Conservation (phyloP, 108 stramenopile genomes). For the Cyclotella sp. region DNA sequence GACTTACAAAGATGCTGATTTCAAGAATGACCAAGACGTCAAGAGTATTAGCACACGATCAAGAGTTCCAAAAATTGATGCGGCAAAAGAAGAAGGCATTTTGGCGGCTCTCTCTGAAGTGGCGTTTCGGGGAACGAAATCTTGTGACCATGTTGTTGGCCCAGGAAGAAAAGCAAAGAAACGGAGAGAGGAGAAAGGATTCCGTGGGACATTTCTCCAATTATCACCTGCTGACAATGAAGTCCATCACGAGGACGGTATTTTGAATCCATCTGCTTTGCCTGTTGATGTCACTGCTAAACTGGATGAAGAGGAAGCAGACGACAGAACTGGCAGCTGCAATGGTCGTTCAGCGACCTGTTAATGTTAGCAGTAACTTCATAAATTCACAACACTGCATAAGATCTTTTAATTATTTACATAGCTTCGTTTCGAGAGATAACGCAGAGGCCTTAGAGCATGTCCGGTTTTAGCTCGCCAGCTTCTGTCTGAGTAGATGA, state of each 20-base stretch:
- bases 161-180: slow-evolving; percentile 16
- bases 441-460: slow-evolving; percentile 6
- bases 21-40: background rate
- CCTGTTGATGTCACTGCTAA: background rate
- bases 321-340: too few relatives aligned
- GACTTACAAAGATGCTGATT: slow-evolving; percentile 6
- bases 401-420: background rate
- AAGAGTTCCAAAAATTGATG: background rate
- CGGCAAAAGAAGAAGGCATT: slow-evolving; percentile 33
- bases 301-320: too few relatives aligned
- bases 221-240: slow-evolving; percentile 4
- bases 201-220: slow-evolving; percentile 41
- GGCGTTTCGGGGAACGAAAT: slow-evolving; percentile 24
- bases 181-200: slow-evolving; percentile 41
- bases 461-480: slow-evolving; percentile 39
- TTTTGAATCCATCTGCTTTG: background rate
- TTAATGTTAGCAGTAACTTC: too few relatives aligned
- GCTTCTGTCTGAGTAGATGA: background rate
- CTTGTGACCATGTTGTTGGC: background rate
- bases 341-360: too few relatives aligned
- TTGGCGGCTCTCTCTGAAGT: slow-evolving; percentile 28
- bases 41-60: background rate
- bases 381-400: background rate
- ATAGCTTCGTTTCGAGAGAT: background rate
- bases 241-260: background rate